Evolutionary conservation across 2,329 filamentous ascomycete species (phyloP).

Genomic region (Claviceps quebecensis): DNA sequence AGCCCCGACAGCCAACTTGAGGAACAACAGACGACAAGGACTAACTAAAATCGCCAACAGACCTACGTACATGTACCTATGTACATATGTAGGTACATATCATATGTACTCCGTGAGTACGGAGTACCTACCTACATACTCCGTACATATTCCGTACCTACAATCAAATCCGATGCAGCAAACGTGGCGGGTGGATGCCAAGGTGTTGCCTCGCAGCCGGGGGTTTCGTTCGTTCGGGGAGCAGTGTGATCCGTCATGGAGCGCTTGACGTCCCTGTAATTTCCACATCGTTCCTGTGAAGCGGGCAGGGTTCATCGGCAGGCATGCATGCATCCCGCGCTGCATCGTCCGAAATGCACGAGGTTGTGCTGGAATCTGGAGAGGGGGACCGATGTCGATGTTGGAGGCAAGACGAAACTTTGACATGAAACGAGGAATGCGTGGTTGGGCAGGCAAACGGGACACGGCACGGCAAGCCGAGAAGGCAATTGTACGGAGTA

Average conservation of each 20-base stretch:
- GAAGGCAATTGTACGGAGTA: neutral
- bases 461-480: neutral
- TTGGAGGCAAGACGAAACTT: too few relatives aligned
- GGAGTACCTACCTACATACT: too few relatives aligned
- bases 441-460: neutral
- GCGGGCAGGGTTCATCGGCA: neutral
- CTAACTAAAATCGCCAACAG: neutral
- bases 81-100: neutral
- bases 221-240: neutral
- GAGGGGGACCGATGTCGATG: too few relatives aligned
- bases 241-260: neutral
- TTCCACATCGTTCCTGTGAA: conserved; percentile 1
- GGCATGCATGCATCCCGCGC: too few relatives aligned
- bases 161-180: neutral
- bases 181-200: neutral
- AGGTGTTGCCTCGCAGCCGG: neutral
- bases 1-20: neutral
- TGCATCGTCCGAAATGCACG: too few relatives aligned
- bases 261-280: neutral
- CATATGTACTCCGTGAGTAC: too few relatives aligned
- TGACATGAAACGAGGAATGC: neutral
- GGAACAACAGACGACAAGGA: neutral
- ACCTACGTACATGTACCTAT: too few relatives aligned
- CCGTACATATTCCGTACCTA: neutral
- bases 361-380: too few relatives aligned